These are phyloP conservation scores for Metschnikowia orientalis DNA, from an alignment of 805 yeast genomes.

Conservation along the genomic window DNA sequence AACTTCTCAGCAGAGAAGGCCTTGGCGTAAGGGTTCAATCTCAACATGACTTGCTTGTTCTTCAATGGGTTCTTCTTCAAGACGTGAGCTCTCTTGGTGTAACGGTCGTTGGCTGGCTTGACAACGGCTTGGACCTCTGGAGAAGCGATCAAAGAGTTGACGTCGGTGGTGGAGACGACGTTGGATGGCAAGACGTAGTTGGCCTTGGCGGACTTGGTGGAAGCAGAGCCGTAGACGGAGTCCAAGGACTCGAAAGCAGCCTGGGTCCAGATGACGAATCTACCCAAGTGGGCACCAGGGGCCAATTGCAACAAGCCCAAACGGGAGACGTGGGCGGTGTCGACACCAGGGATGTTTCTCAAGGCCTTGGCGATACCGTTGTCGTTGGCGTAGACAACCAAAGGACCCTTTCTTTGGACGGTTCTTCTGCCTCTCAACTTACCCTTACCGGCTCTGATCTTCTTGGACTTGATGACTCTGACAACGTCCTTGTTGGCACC, in stretches of 20 bases:
- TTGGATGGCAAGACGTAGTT: slow-evolving; percentile 90
- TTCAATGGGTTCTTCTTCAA: slow-evolving; percentile 84
- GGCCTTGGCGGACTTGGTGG: slow-evolving; percentile 77
- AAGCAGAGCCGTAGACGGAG: slow-evolving; percentile 93
- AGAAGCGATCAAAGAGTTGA: slow-evolving; percentile 96
- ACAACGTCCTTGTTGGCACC: slow-evolving; percentile 98
- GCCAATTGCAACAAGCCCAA: slow-evolving; percentile 97
- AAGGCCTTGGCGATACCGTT: slow-evolving; percentile 97
- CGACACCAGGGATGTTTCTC: slow-evolving; percentile 99
- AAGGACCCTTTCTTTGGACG: slow-evolving; percentile 99
- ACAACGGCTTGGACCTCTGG: slow-evolving; percentile 97
- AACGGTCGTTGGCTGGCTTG: slow-evolving; percentile 92
- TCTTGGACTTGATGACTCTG: slow-evolving; percentile 98
- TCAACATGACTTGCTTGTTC: slow-evolving; percentile 97
- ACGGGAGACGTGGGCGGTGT: slow-evolving; percentile 86
- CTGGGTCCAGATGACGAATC: slow-evolving; percentile 99
- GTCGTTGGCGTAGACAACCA: slow-evolving; percentile 97
- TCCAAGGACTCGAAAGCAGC: slow-evolving; percentile 95
- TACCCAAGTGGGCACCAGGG: slow-evolving; percentile 99
- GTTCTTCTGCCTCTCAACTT: slow-evolving; percentile 99
- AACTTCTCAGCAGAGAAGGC: slow-evolving; percentile 89
- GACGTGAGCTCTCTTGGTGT: slow-evolving; percentile 97
- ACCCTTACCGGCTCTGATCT: slow-evolving; percentile 99
- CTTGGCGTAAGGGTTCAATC: slow-evolving; percentile 99
- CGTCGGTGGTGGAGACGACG: slow-evolving; percentile 94